These are phyloP conservation scores for Camellia sinensis DNA, from an alignment of 148 eudicot genomes.

Conservation along the genomic window DNA sequence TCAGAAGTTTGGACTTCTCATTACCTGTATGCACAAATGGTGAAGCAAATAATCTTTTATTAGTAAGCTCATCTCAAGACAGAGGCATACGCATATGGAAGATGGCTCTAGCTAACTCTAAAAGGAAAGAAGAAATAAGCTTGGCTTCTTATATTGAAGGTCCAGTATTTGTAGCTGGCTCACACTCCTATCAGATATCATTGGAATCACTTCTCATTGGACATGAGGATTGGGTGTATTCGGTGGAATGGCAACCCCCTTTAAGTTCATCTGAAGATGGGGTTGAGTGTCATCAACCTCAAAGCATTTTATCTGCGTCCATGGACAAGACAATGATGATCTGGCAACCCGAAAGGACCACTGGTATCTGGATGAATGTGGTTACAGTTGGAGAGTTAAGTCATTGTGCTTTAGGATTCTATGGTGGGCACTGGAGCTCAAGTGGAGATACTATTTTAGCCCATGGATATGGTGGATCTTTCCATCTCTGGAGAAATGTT, in stretches of 20 bases:
- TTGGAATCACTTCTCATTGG: conserved; percentile 93
- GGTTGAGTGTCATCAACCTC: conserved; percentile 51
- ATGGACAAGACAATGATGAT: conserved; percentile 99
- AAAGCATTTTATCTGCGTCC: conserved; percentile 85
- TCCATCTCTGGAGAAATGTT: conserved; percentile 87
- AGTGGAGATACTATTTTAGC: conserved; percentile 75
- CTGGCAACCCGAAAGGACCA: conserved; percentile 92
- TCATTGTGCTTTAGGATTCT: conserved; percentile 97
- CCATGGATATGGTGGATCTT: conserved; percentile 99
- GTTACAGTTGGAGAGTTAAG: conserved; percentile 96
- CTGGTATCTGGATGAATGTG: conserved; percentile 97
- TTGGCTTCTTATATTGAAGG: conserved; percentile 91
- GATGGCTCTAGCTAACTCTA: conserved; percentile 40
- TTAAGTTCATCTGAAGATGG: conserved; percentile 34
- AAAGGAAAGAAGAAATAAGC: conserved; percentile 41
- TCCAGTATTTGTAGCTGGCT: conserved; percentile 65
- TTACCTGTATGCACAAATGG: conserved; percentile 57
- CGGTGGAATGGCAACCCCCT: conserved; percentile 96
- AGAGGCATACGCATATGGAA: conserved; percentile 86
- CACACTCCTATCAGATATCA: conserved; percentile 71
- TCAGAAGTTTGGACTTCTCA: conserved; percentile 87
- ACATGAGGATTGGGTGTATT: conserved; percentile 98
- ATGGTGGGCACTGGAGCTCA: conserved; percentile 95
- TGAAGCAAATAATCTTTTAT: conserved; percentile 45
- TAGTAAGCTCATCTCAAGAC: conserved; percentile 92